phyloP scores from a whole-genome alignment of 306 rosid species.

The Astragalus glycyphyllos region DNA sequence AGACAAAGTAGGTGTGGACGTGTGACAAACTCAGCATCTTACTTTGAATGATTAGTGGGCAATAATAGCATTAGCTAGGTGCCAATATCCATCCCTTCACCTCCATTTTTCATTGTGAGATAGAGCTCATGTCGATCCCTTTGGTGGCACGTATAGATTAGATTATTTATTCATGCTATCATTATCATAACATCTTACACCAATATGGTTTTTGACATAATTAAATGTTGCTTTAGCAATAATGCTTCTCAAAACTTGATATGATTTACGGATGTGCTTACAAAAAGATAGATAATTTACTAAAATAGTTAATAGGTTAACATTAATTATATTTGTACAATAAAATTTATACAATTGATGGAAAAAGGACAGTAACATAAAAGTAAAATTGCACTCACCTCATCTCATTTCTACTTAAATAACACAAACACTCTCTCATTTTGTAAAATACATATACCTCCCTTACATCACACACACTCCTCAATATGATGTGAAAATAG shows the following conservation, averaged over 20 bases:
- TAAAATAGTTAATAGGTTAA: slow-evolving; percentile 8
- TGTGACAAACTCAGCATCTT: slow-evolving; percentile 50
- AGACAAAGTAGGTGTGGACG: slow-evolving; percentile 49
- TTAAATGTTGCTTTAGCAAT: slow-evolving; percentile 30
- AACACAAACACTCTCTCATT: too few relatives aligned
- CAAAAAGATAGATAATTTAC: slow-evolving; percentile 11
- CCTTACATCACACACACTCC: too few relatives aligned
- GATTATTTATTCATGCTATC: slow-evolving; percentile 38
- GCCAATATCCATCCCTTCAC: slow-evolving; percentile 42
- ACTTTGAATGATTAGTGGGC: slow-evolving; percentile 50
- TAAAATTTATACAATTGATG: background rate
- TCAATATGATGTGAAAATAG: too few relatives aligned
- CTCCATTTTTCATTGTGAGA: slow-evolving; percentile 36
- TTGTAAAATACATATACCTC: too few relatives aligned
- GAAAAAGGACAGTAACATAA: background rate
- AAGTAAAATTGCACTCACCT: too few relatives aligned
- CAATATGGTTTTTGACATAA: slow-evolving; percentile 31
- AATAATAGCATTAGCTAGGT: slow-evolving; percentile 45
- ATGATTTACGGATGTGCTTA: slow-evolving; percentile 18
- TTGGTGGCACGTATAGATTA: slow-evolving; percentile 28
- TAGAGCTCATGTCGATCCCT: slow-evolving; percentile 35
- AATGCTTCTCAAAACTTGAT: slow-evolving; percentile 41
- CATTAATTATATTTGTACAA: slow-evolving; percentile 1
- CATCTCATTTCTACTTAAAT: too few relatives aligned
- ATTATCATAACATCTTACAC: slow-evolving; percentile 43